Conservation (phyloP, 306 rosid genomes). For the Biancaea sappan region DNA sequence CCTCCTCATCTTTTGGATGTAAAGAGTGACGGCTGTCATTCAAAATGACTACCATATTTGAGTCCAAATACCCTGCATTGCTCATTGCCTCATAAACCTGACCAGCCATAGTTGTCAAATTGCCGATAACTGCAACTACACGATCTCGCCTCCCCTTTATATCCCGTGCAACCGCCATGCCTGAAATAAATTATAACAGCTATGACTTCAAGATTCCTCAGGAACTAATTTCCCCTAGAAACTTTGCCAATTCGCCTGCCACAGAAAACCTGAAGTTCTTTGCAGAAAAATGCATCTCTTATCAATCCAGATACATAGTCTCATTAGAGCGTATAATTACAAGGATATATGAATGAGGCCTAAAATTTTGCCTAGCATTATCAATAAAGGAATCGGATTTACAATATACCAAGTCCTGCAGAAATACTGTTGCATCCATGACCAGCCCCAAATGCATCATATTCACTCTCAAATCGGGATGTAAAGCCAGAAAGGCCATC, state of each 20-base stretch:
- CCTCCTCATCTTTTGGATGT: slow-evolving; percentile 73
- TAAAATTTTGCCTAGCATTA: not conserved
- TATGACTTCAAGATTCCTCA: slow-evolving; percentile 11
- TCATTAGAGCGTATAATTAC: not conserved
- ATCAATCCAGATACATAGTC: slow-evolving; percentile 15
- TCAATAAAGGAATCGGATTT: slow-evolving; percentile 20
- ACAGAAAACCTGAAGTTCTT: slow-evolving; percentile 7
- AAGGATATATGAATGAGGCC: not conserved
- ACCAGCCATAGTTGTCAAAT: slow-evolving; percentile 86
- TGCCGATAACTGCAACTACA: slow-evolving; percentile 77
- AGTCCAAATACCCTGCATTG: slow-evolving; percentile 90
- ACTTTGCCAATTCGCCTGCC: slow-evolving; percentile 1
- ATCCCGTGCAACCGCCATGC: slow-evolving; percentile 96
- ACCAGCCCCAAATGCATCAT: slow-evolving; percentile 89
- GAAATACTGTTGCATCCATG: slow-evolving; percentile 98
- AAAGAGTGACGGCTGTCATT: slow-evolving; percentile 88
- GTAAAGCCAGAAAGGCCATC: slow-evolving; percentile 78
- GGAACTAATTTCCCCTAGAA: slow-evolving; percentile 18
- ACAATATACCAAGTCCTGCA: slow-evolving; percentile 87
- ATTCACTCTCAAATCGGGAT: slow-evolving; percentile 78
- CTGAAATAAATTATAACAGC: slow-evolving; percentile 45
- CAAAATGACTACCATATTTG: slow-evolving; percentile 83
- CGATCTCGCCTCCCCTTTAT: slow-evolving; percentile 82
- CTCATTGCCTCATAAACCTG: slow-evolving; percentile 93
- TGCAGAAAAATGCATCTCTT: not conserved